Evolutionary conservation across 2,329 filamentous ascomycete genomes (phyloP).

Genomic region (Whalleya microplaca): DNA sequence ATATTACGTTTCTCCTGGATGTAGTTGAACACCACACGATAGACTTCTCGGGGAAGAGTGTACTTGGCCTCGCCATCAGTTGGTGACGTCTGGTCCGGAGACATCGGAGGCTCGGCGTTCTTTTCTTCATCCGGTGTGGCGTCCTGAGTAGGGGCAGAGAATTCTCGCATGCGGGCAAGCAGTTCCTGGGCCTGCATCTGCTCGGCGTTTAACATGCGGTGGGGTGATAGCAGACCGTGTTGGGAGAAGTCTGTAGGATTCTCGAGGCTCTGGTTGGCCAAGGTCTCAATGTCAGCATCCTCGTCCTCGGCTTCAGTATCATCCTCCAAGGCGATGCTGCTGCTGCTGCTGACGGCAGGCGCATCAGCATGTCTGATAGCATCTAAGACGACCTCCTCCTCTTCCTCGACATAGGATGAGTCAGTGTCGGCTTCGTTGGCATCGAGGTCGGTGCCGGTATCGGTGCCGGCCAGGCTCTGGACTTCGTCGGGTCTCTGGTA

Average conservation of each 20-base stretch:
- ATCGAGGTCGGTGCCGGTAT: slow-evolving; percentile 51
- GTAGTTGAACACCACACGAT: slow-evolving; percentile 10
- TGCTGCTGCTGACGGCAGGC: slow-evolving; percentile 15
- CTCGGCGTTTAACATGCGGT: slow-evolving; percentile 13
- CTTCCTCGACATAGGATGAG: slow-evolving; percentile 45
- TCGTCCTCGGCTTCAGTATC: slow-evolving; percentile 21
- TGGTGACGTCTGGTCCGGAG: background rate
- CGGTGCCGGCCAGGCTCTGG: slow-evolving; percentile 47
- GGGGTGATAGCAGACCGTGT: slow-evolving; percentile 25
- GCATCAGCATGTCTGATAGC: slow-evolving; percentile 22
- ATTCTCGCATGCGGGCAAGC: slow-evolving; percentile 1
- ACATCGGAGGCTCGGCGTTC: background rate
- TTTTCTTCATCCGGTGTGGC: background rate
- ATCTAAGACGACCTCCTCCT: slow-evolving; percentile 14
- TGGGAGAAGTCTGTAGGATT: slow-evolving; percentile 38
- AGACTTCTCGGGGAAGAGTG: background rate
- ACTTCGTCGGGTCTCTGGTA: slow-evolving; percentile 54
- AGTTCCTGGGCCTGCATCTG: slow-evolving; percentile 7
- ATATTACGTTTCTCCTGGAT: slow-evolving; percentile 21
- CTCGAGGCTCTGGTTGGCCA: slow-evolving; percentile 38
- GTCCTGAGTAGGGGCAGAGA: background rate
- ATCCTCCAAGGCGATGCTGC: slow-evolving; percentile 24
- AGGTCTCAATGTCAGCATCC: slow-evolving; percentile 31
- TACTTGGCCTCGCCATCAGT: background rate
- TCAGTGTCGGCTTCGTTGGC: slow-evolving; percentile 49